Evolutionary conservation across 768 basidiomycete genomes (phyloP), one percentile per base, ranked within the genome.

Genomic region (Hysterangium stoloniferum): DNA sequence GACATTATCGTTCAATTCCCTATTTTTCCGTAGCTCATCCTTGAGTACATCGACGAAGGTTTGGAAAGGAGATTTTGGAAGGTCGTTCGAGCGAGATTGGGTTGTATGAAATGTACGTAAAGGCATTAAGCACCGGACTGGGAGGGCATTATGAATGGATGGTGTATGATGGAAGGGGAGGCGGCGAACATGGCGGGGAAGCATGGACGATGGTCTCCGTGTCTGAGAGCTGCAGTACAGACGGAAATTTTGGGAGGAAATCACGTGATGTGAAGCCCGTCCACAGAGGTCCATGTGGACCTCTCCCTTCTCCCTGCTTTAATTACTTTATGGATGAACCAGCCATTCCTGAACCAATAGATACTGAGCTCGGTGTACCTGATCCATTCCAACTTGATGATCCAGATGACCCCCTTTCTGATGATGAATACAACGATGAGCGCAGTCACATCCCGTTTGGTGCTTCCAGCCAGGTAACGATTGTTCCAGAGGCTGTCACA

Each of bases 1-100:
- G 42, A 97, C 86, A 67, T 95, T 95, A 29, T 98, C 94, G 70
- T 95, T 91, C 44, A 96, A 74, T 64, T 95, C 94, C 56, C 92
- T 71, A 63, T 90, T 95, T 75, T 97, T 98, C 64, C 80, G 75
- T 38, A 99, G 69, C 69, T 99, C 96, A 47, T 96, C 93, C 58
- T 78, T 81, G 38, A 99, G 72, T 17, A 94, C 92, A 29, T 98
- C 88, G 6, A 97, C 92, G 57, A 99, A 99, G 2, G 92, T 92
- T 66, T 89, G 85, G 62, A 96, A 97, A 1, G 96, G 96, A 4
- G 92, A 96, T 64, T 88, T 90, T 4, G 87, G 86, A 4, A 77
- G 64, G 58, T 90, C 86, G 56, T 82, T 69, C 35, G 65, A 72
- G 27, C 74, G 72, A 37, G 74, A 70, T 33, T 83, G 69, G 25